Evolutionary conservation across 2,329 filamentous ascomycete species (phyloP), one percentile per base, ranked within the genome.

Genomic region (Ophioceras dolichostomum): DNA sequence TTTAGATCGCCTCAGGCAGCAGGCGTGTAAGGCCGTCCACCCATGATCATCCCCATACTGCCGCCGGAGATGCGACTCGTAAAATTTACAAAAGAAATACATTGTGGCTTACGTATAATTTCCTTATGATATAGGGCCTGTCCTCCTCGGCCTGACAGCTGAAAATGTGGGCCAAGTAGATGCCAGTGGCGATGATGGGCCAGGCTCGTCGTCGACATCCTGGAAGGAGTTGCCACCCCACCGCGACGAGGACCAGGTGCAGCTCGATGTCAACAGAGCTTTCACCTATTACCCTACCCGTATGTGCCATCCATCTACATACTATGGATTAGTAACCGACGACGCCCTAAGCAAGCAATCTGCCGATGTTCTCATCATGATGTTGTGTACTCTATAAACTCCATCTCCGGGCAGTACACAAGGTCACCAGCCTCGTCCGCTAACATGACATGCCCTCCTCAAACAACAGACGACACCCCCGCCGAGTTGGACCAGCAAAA

Each of bases 211-310:
- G 30, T 42, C 13, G 18, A 45, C 10, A 14, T 21, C 30, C n/a
- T 84, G 81, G 80, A 61, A 63, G 43, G 52, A 66, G n/a, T 62
- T 94, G 29, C 73, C 80, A 21, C 68, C 60, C n/a, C 91, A 98
- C 59, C 65, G 64, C 24, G 91, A 98, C 50, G 91, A 98, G 57
- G 78, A 83, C 35, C 91, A 98, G 60, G 87, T 98, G 28, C 73
- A 79, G 51, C 70, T 96, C 34, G 91, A 98, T 55, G 91, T 98
- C 39, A 77, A 95, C 59, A 75, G 91, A 39, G 88, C 91, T n/a
- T 98, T 98, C 59, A 82, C 96, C 42, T 93, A 95, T 62, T 98
- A 98, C 56, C 91, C 91, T 10, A 71, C 74, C 44, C 74, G 87
- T 91, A 67, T 50, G 70, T 51, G 9, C 9, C 16, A 16, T 22